A percentile compares a stretch with the other conserved stretches of the same genome.
These are phyloP conservation scores for Coemansia sp. DNA, from an alignment of 192 early-diverging fungal genomes.

Conservation along the genomic window DNA sequence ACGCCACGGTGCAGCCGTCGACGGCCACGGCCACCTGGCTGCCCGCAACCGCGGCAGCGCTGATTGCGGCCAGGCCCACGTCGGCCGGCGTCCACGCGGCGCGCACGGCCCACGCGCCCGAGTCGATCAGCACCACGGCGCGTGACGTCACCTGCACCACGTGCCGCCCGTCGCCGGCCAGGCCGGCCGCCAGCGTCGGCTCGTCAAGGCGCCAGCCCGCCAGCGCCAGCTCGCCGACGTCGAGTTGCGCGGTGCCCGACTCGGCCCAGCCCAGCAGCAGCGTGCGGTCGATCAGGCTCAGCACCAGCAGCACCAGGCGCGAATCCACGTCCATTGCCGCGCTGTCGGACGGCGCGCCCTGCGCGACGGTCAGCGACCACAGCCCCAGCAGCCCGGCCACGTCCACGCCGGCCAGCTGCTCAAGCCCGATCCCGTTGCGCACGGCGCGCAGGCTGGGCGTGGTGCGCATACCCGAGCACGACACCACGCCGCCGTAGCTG, in stretches of 20 bases:
- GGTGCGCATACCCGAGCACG: constrained; percentile 75
- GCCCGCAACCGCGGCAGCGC: constrained; percentile 55
- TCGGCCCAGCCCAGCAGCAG: constrained; percentile 38
- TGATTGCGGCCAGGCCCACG: constrained; percentile 19
- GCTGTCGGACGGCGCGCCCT: not conserved
- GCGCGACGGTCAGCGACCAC: constrained; percentile 61
- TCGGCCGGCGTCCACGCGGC: constrained; percentile 53
- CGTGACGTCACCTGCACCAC: constrained; percentile 62
- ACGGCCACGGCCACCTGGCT: constrained; percentile 58
- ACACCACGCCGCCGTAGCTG: constrained; percentile 64
- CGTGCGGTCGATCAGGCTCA: constrained; percentile 17
- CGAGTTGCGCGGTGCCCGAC: constrained; percentile 31
- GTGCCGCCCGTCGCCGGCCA: constrained; percentile 1
- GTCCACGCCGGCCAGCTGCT: constrained; percentile 55
- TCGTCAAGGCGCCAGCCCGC: constrained; percentile 22
- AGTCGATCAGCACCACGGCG: constrained; percentile 52
- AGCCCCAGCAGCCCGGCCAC: constrained; percentile 66
- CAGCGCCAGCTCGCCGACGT: constrained; percentile 42
- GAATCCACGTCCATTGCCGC: constrained; percentile 9
- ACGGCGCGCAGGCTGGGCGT: constrained; percentile 77
- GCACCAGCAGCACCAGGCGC: constrained; percentile 22
- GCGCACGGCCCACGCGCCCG: constrained; percentile 21
- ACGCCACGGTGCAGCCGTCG: constrained; percentile 53
- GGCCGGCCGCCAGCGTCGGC: constrained; percentile 27
- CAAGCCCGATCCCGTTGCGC: constrained; percentile 84